Evolutionary conservation across 169 alveolate species (phyloP).

Genomic region (Perkinsus chesapeaki): DNA sequence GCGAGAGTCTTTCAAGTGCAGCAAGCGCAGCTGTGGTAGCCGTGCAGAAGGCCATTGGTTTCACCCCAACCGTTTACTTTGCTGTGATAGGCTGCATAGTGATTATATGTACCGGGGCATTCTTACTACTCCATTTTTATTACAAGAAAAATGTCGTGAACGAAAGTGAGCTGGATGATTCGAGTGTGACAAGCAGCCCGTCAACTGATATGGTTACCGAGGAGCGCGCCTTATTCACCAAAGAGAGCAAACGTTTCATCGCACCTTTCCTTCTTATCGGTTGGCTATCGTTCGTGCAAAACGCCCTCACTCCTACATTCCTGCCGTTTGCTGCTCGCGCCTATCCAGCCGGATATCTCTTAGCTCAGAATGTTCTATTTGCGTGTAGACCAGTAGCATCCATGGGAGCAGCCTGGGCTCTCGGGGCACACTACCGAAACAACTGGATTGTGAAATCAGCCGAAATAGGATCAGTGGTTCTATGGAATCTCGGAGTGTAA

Average conservation of each 20-base stretch:
- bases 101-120: not conserved
- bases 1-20: not conserved
- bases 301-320: not conserved
- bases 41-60: not conserved
- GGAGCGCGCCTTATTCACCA: not conserved
- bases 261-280: not conserved
- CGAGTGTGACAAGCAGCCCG: not conserved
- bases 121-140: not conserved
- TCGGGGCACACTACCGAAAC: not conserved
- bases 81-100: not conserved
- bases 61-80: not conserved
- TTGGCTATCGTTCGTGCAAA: not conserved
- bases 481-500: not conserved
- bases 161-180: not conserved
- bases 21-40: not conserved
- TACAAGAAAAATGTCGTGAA: not conserved
- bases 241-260: not conserved
- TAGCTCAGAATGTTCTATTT: not conserved
- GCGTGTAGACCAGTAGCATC: not conserved
- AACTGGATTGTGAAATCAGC: not conserved
- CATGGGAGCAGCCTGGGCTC: not conserved
- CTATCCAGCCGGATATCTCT: not conserved
- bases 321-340: not conserved
- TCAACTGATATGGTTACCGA: not conserved
- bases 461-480: not conserved